phyloP scores from a whole-genome alignment of 768 basidiomycete genomes.

The Chalciporus sphaerocephalus region DNA sequence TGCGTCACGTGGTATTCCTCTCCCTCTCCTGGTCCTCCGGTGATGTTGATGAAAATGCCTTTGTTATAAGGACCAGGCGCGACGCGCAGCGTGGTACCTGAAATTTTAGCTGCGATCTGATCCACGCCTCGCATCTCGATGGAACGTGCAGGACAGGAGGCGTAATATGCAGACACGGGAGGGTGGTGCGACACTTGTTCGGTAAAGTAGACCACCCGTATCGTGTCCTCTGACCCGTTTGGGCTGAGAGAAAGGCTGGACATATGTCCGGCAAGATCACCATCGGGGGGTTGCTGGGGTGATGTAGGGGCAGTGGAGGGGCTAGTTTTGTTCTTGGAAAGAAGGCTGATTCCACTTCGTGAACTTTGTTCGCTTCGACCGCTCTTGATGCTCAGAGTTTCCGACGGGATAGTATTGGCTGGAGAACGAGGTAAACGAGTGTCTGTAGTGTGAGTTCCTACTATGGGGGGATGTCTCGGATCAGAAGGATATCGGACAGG shows the following conservation, averaged over 20 bases:
- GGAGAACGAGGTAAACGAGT: slow-evolving; percentile 25
- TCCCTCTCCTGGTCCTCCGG: slow-evolving; percentile 67
- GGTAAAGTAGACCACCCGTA: slow-evolving; percentile 77
- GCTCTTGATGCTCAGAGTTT: slow-evolving; percentile 51
- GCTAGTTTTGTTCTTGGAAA: slow-evolving; percentile 44
- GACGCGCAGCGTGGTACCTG: slow-evolving; percentile 82
- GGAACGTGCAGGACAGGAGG: slow-evolving; percentile 66
- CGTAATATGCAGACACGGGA: slow-evolving; percentile 84
- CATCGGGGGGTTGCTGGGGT: slow-evolving; percentile 39
- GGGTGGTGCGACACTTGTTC: slow-evolving; percentile 98
- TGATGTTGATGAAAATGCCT: slow-evolving; percentile 81
- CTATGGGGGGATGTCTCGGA: slow-evolving; percentile 42
- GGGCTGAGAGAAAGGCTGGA: slow-evolving; percentile 57
- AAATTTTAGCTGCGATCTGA: slow-evolving; percentile 90
- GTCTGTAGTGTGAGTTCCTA: slow-evolving; percentile 37
- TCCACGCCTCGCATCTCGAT: slow-evolving; percentile 78
- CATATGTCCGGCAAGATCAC: slow-evolving; percentile 45
- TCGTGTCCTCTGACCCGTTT: slow-evolving; percentile 30
- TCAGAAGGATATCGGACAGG: slow-evolving; percentile 54
- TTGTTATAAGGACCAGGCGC: slow-evolving; percentile 80
- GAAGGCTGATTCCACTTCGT: slow-evolving; percentile 51
- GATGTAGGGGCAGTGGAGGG: slow-evolving; percentile 41
- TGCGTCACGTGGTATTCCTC: slow-evolving; percentile 88
- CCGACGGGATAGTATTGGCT: slow-evolving; percentile 28
- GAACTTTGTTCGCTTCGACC: slow-evolving; percentile 49